A percentile compares a stretch with the other conserved stretches of the same genome.
Evolutionary conservation across 2,329 filamentous ascomycete species (phyloP).

Genomic region (Penicillium polonicum): DNA sequence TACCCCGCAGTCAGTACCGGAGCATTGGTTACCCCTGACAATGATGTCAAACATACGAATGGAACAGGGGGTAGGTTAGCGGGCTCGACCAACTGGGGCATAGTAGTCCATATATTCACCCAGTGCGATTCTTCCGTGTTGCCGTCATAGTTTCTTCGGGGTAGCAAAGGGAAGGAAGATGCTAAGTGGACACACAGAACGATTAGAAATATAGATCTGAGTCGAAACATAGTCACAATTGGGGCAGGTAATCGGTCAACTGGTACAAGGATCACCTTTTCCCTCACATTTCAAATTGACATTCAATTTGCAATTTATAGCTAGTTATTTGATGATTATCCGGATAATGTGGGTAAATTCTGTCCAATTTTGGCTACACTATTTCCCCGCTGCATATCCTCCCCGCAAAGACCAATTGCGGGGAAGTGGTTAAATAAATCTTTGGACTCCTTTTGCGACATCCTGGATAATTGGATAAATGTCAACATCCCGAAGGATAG

Average conservation of each 20-base stretch:
- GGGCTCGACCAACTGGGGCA: constrained; percentile 65
- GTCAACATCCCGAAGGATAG: background rate
- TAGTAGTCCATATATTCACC: constrained; percentile 64
- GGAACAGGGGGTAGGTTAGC: constrained; percentile 61
- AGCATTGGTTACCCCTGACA: background rate
- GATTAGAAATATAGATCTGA: background rate
- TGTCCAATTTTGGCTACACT: background rate
- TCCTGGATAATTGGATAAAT: background rate
- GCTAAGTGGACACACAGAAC: background rate
- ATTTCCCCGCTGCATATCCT: background rate
- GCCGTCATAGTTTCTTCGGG: background rate
- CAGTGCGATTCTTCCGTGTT: constrained; percentile 43
- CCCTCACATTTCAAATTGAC: background rate
- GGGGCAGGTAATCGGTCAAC: background rate
- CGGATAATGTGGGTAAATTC: constrained; percentile 6
- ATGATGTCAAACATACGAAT: constrained; percentile 41
- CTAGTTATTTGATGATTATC: background rate
- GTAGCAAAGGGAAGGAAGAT: background rate
- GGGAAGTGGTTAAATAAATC: background rate
- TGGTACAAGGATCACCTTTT: background rate
- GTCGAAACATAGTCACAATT: background rate
- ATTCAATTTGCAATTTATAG: background rate
- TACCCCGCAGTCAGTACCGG: background rate
- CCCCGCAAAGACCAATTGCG: background rate
- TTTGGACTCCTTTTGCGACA: background rate